Evolutionary conservation across 2,329 filamentous ascomycete species (phyloP), one percentile per base, ranked within the genome.

Genomic region (Raffaelea albimanens): DNA sequence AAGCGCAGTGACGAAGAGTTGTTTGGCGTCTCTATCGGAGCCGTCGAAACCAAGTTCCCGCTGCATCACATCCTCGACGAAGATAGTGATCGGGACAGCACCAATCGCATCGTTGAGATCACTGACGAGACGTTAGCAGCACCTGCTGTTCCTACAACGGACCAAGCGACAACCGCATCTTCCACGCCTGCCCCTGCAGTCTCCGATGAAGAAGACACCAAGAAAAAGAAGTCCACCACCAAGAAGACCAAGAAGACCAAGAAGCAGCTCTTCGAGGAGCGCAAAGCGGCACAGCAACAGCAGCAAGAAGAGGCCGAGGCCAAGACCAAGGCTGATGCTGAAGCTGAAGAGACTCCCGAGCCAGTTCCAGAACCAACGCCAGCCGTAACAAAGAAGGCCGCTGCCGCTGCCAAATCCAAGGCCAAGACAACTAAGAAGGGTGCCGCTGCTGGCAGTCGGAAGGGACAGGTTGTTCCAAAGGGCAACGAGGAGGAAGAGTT

Each of bases 1-100:
- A 91, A 89, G 68, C 88, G 87, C 61, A 73, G 73, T 0, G 86
- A 90, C 49, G 86, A 91, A 56, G 85, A 88, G 56, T 71, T 91
- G 5, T 89, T 89, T 59, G 81, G 78, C 14, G 70, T 85, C 40
- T 76, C 74, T 31, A 70, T 78, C 20, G 70, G 72, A 44, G 71
- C 69, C 48, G 68, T 78, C 20, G 73, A 75, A 46, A 64, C 67
- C 25, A 72, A 74, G 29, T 67, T 73, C 45, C 67, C 70, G 16
- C 64, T 70, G 23, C 63, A 67, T 53, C 59, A 71, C 34, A 66
- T 71, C n/a, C 69, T 75, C 11, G 70, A 75, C 44, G 75, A 81
- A 47, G 67, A 43, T 20, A 39, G 25, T 13, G 34, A 19, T 19
- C 14, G 34, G 14, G 34, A 38, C n/a, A 7, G 5, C 11, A 16